These are phyloP conservation scores for sorghum (Sorghum bicolor) DNA, from an alignment of 176 grass and related monocot species.

Conservation along the genomic window Sorghum_bicolor_NCBIv3 NC_012879.2:48510501-48511000, in stretches of 20 bases:
- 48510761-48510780: background rate
- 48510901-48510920: background rate
- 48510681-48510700: background rate
- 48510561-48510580: constrained; percentile 41
- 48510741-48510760: constrained; percentile 30
- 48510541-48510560: constrained; percentile 59
- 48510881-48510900: constrained; percentile 28
- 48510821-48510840: constrained; percentile 54
- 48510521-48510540: constrained; percentile 24
- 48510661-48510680: constrained; percentile 30
- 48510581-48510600: constrained; percentile 45
- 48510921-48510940: background rate
- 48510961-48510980: background rate
- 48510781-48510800: constrained; percentile 20
- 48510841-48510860: constrained; percentile 50
- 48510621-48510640: constrained; percentile 44
- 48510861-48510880: constrained; percentile 54
- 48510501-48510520: background rate
- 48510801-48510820: constrained; percentile 46
- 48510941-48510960: background rate
- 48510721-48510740: constrained; percentile 6
- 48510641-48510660: constrained; percentile 43
- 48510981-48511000: too few species aligned
- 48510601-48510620: constrained; percentile 38
- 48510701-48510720: background rate